Percentiles rank a stretch among this genome's conserved stretches.
phyloP scores from a whole-genome alignment of 768 basidiomycete genomes.

The Psilocybe sp. region DNA sequence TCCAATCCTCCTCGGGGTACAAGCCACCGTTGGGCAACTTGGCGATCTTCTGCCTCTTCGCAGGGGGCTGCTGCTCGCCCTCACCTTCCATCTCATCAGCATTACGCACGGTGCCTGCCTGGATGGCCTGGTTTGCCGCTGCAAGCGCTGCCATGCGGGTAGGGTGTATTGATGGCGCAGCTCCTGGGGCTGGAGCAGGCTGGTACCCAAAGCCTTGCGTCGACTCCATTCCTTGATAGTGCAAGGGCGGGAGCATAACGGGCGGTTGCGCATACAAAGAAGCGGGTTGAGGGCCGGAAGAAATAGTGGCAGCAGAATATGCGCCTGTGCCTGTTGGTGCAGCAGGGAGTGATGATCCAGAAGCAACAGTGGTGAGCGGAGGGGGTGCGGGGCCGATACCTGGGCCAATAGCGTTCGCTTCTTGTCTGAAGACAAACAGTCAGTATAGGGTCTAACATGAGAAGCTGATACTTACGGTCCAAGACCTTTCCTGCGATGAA shows the following conservation, averaged over 20 bases:
- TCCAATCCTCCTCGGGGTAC: slow-evolving; percentile 90
- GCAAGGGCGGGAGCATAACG: slow-evolving; percentile 82
- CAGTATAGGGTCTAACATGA: slow-evolving; percentile 6
- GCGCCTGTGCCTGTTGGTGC: slow-evolving; percentile 57
- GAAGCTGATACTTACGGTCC: slow-evolving; percentile 60
- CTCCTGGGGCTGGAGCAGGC: slow-evolving; percentile 20
- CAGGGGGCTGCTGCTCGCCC: slow-evolving; percentile 67
- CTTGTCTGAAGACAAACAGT: slow-evolving; percentile 47
- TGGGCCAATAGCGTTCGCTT: slow-evolving; percentile 77
- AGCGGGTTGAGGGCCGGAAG: slow-evolving; percentile 90
- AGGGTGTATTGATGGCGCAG: slow-evolving; percentile 61
- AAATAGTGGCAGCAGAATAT: slow-evolving; percentile 82
- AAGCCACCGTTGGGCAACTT: slow-evolving; percentile 82
- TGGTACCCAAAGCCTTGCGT: slow-evolving; percentile 80
- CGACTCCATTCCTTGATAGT: slow-evolving; percentile 78
- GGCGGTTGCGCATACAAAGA: slow-evolving; percentile 64
- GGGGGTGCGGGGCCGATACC: slow-evolving; percentile 82
- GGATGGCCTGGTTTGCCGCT: slow-evolving; percentile 45
- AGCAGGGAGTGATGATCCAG: slow-evolving; percentile 70
- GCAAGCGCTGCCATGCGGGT: slow-evolving; percentile 61
- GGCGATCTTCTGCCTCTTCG: slow-evolving; percentile 85
- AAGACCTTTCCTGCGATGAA: slow-evolving; percentile 90
- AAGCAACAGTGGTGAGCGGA: slow-evolving; percentile 62
- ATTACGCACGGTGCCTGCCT: slow-evolving; percentile 70
- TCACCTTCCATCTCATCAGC: slow-evolving; percentile 79